A percentile compares a stretch with the other conserved stretches of the same genome.
Evolutionary conservation across 805 yeast species (phyloP).

Genomic region (Teunomyces stri): DNA sequence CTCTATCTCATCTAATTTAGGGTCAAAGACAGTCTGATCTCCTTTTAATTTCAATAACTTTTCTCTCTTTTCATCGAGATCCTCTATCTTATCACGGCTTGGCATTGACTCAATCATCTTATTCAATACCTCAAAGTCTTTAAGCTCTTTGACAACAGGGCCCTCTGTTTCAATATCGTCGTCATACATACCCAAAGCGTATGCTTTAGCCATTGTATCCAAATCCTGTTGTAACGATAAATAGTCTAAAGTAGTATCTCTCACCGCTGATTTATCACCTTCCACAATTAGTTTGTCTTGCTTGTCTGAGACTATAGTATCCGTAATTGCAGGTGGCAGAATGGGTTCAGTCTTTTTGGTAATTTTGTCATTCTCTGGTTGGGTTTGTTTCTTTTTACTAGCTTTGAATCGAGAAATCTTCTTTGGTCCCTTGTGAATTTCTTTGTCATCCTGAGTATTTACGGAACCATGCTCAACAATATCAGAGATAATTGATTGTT

Average conservation of each 20-base stretch:
- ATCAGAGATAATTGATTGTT: background rate
- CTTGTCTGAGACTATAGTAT: background rate
- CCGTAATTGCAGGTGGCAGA: slow-evolving; percentile 1
- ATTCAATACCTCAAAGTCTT: slow-evolving; percentile 55
- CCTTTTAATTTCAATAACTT: background rate
- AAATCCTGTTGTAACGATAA: slow-evolving; percentile 41
- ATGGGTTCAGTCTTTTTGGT: background rate
- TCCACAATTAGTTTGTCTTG: slow-evolving; percentile 20
- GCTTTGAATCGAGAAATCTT: slow-evolving; percentile 13
- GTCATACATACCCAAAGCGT: slow-evolving; percentile 57
- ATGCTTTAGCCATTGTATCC: slow-evolving; percentile 61
- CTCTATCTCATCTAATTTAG: slow-evolving; percentile 18
- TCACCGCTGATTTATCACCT: slow-evolving; percentile 3
- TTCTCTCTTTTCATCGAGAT: background rate
- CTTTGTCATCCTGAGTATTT: background rate
- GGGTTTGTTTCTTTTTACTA: background rate
- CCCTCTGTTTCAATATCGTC: slow-evolving; percentile 59
- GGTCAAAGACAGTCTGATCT: slow-evolving; percentile 6
- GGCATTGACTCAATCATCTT: slow-evolving; percentile 41
- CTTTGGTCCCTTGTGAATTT: background rate
- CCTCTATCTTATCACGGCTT: slow-evolving; percentile 6
- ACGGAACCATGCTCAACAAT: background rate
- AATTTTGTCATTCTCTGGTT: background rate
- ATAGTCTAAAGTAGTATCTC: slow-evolving; percentile 37
- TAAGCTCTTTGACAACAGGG: slow-evolving; percentile 50